Percentiles rank a stretch among this genome's conserved stretches.
phyloP scores from a whole-genome alignment of 139 green algal genomes.

The Chlamydomonas eustigma region DNA sequence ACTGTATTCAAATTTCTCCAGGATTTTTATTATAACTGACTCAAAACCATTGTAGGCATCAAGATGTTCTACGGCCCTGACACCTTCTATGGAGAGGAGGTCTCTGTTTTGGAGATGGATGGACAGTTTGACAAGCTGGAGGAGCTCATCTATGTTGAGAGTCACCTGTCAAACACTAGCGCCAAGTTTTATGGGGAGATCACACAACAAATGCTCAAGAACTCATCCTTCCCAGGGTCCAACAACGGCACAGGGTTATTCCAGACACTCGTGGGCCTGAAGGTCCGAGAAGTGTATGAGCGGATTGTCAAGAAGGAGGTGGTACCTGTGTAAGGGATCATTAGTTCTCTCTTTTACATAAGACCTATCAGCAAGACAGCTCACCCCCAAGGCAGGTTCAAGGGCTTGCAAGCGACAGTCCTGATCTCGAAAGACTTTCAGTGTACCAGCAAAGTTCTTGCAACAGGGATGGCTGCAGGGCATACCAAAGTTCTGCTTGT shows the following conservation, averaged over 20 bases:
- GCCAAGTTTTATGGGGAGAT: conserved; percentile 99
- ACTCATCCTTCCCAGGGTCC: conserved; percentile 92
- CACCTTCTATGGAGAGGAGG: conserved; percentile 82
- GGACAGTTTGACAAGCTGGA: conserved; percentile 99
- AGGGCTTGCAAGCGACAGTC: no score
- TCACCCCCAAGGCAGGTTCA: no score
- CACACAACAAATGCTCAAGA: conserved; percentile 99
- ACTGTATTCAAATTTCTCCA: no score
- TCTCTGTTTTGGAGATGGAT: conserved; percentile 96
- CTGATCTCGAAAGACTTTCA: no score
- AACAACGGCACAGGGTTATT: conserved; percentile 99
- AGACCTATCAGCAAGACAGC: no score
- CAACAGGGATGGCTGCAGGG: no score
- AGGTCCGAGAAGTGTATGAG: conserved; percentile 97
- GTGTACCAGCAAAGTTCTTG: no score
- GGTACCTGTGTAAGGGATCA: conserved; percentile 30
- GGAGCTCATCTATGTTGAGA: conserved; percentile 99
- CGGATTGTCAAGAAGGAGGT: conserved; percentile 79
- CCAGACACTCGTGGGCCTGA: conserved; percentile 95
- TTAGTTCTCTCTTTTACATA: no score
- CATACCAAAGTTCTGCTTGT: no score
- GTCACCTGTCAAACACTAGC: conserved; percentile 93
- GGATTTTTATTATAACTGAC: no score
- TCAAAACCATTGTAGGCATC: conserved; percentile 69
- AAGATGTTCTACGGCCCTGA: conserved; percentile 92